These are phyloP conservation scores for Nannizziopsis arthrosporioides DNA, from an alignment of 2,329 filamentous ascomycete genomes.

Conservation along the genomic window DNA sequence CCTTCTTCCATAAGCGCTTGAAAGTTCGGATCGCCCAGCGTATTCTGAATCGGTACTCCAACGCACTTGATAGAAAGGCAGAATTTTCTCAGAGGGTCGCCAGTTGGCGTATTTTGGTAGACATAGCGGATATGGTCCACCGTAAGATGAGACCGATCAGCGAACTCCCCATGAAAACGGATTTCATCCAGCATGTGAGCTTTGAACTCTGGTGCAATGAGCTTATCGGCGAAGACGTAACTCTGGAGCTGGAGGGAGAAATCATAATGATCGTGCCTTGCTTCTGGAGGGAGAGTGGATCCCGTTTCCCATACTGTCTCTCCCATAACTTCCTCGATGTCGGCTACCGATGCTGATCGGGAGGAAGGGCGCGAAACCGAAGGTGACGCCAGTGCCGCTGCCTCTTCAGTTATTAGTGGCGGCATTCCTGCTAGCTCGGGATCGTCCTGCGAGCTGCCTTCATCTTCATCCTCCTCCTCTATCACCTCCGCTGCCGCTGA, in stretches of 20 bases:
- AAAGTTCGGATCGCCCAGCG: not conserved
- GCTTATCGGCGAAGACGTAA: slow-evolving; percentile 9
- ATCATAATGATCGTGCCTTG: slow-evolving; percentile 4
- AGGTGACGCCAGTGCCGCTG: too few relatives aligned
- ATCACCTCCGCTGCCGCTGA: too few relatives aligned
- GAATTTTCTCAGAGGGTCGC: not conserved
- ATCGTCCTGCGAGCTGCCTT: too few relatives aligned
- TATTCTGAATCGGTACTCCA: not conserved
- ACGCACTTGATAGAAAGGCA: not conserved
- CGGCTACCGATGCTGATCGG: too few relatives aligned
- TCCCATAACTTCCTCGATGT: not conserved
- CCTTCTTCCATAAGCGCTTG: slow-evolving; percentile 1
- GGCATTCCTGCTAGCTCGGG: too few relatives aligned
- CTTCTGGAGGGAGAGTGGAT: not conserved
- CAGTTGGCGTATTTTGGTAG: not conserved
- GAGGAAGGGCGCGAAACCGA: too few relatives aligned
- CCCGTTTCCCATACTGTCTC: not conserved
- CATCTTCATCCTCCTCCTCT: too few relatives aligned
- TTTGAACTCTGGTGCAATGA: slow-evolving; percentile 6
- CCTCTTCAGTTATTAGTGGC: too few relatives aligned
- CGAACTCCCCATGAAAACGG: slow-evolving; percentile 4
- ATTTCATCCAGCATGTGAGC: slow-evolving; percentile 5
- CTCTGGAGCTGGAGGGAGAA: slow-evolving; percentile 2
- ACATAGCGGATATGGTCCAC: not conserved
- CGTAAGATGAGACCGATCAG: not conserved